Percentiles rank a stretch among this genome's conserved stretches.
phyloP scores from a whole-genome alignment of 768 basidiomycete genomes.

The Suillus sp. region DNA sequence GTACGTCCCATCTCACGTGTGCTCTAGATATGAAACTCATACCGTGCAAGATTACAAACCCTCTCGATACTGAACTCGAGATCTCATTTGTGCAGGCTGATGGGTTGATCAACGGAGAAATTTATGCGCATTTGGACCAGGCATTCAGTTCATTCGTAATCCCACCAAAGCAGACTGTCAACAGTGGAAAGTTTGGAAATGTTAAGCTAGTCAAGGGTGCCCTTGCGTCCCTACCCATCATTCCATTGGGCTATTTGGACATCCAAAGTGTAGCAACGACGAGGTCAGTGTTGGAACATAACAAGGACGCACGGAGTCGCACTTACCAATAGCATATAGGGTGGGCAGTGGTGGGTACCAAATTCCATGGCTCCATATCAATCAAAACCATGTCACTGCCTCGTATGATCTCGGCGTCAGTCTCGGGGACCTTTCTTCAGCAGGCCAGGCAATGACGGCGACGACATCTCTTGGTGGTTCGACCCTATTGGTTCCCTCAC shows the following conservation, averaged over 20 bases:
- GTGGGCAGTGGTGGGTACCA: constrained; percentile 58
- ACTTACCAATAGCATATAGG: constrained; percentile 20
- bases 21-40: constrained; percentile 6
- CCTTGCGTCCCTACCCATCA: constrained; percentile 55
- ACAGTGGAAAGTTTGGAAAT: constrained; percentile 58
- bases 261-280: constrained; percentile 50
- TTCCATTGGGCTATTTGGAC: constrained; percentile 57
- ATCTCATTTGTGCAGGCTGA: constrained; percentile 62
- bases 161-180: constrained; percentile 58
- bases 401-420: constrained; percentile 37
- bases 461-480: neutral
- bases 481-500: neutral
- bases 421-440: constrained; percentile 22
- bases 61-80: constrained; percentile 56
- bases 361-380: constrained; percentile 66
- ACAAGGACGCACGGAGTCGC: neutral
- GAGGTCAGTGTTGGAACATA: constrained; percentile 27
- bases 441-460: constrained; percentile 17
- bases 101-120: constrained; percentile 49
- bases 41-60: constrained; percentile 47
- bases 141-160: constrained; percentile 56
- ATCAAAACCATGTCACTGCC: constrained; percentile 55
- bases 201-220: constrained; percentile 64
- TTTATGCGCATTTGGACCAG: constrained; percentile 61
- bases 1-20: constrained; percentile 35